Conservation (phyloP, 2,329 filamentous ascomycete genomes). For the Pseudogymnoascus sp. region DNA sequence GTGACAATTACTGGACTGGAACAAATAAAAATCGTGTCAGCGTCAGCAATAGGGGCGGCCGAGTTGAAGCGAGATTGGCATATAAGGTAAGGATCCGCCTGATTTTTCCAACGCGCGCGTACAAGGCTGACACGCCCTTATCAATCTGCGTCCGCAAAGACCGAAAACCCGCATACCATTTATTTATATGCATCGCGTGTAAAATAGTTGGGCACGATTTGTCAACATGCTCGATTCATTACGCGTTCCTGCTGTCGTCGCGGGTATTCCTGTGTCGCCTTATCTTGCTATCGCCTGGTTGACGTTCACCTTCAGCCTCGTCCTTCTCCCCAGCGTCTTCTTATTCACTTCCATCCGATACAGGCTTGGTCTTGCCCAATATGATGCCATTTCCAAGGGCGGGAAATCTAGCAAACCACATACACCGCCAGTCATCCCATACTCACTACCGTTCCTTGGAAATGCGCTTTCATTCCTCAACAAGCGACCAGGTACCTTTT, state of each 20-base stretch:
- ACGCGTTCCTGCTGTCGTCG: background rate
- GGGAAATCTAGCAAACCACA: background rate
- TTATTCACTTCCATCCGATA: background rate
- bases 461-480: slow-evolving; percentile 6
- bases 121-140: background rate
- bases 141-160: background rate
- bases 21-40: background rate
- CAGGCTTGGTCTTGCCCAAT: background rate
- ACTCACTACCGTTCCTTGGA: slow-evolving; percentile 1
- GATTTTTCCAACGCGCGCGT: background rate
- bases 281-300: background rate
- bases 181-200: background rate
- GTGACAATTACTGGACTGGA: background rate
- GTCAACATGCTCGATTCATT: background rate
- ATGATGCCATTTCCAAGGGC: background rate
- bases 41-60: background rate
- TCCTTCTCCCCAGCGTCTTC: background rate
- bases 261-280: background rate
- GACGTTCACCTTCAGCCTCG: background rate
- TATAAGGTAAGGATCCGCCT: background rate
- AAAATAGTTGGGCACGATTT: background rate
- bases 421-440: background rate
- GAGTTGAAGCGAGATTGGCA: background rate
- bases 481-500: background rate
- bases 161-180: background rate